These are phyloP conservation scores for Fusarium secorum DNA, from an alignment of 2,329 filamentous ascomycete species.

Conservation along the genomic window DNA sequence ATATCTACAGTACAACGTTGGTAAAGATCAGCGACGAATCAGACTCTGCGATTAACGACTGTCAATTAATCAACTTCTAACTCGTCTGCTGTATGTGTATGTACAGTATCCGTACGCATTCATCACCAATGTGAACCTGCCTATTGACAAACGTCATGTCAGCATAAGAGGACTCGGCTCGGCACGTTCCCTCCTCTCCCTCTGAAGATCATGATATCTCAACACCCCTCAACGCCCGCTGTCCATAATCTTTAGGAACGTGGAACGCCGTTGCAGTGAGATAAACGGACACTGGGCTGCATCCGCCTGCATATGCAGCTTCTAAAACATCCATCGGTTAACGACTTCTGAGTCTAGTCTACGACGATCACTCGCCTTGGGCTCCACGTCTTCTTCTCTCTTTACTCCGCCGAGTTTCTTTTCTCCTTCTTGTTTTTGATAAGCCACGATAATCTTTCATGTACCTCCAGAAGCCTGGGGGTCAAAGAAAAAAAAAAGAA, in stretches of 20 bases:
- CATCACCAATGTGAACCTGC: background rate
- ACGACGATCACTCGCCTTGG: slow-evolving; percentile 10
- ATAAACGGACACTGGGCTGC: slow-evolving; percentile 6
- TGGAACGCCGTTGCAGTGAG: slow-evolving; percentile 17
- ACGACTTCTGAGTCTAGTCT: slow-evolving; percentile 9
- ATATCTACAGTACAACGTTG: slow-evolving; percentile 4
- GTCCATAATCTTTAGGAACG: background rate
- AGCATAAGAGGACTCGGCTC: slow-evolving; percentile 21
- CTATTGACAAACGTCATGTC: background rate
- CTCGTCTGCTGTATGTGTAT: background rate
- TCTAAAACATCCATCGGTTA: slow-evolving; percentile 1
- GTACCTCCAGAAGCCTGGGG: background rate
- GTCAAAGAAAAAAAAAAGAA: background rate
- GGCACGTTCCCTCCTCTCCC: slow-evolving; percentile 21
- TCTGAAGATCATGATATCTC: slow-evolving; percentile 14
- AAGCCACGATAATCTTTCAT: slow-evolving; percentile 4
- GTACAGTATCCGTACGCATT: background rate
- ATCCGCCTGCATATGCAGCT: slow-evolving; percentile 2
- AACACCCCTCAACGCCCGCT: slow-evolving; percentile 2
- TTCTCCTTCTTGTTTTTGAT: background rate
- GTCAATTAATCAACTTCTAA: slow-evolving; percentile 15
- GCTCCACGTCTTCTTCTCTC: slow-evolving; percentile 13
- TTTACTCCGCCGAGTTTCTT: slow-evolving; percentile 4
- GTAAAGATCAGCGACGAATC: slow-evolving; percentile 3
- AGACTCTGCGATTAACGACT: background rate